Percentiles rank a stretch among this genome's conserved stretches.
Evolutionary conservation across 139 green algal genomes (phyloP).

Genomic region (Parachlorella kessleri): DNA sequence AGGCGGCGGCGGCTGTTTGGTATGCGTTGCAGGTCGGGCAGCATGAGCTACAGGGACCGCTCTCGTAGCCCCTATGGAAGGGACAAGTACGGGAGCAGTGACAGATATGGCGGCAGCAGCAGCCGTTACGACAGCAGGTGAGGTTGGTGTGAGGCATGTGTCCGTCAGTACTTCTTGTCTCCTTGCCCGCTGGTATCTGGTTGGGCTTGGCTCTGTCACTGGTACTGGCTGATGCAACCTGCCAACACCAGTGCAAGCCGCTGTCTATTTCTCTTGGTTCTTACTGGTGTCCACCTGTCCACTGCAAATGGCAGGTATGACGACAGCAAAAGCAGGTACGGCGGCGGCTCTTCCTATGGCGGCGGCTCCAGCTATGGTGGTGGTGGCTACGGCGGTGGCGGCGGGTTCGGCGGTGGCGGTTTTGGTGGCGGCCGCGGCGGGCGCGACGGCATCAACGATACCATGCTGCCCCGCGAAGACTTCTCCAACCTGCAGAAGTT

Average conservation of each 20-base stretch:
- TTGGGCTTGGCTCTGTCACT: too few species aligned
- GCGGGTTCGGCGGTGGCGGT: slow-evolving; percentile 22
- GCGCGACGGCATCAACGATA: slow-evolving; percentile 71
- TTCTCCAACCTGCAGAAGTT: slow-evolving; percentile 85
- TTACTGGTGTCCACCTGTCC: too few species aligned
- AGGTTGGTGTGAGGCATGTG: too few species aligned
- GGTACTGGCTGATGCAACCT: too few species aligned
- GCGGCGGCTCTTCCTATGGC: not conserved
- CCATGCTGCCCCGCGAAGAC: slow-evolving; percentile 65
- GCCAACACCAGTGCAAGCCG: too few species aligned
- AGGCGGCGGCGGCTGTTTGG: not conserved
- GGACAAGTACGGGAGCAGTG: not conserved
- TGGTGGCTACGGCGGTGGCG: slow-evolving; percentile 1
- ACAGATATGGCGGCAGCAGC: slow-evolving; percentile 22
- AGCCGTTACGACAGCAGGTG: not conserved
- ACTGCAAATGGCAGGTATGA: not conserved
- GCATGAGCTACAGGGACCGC: slow-evolving; percentile 30
- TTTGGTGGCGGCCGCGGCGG: slow-evolving; percentile 32
- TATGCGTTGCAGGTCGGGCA: not conserved
- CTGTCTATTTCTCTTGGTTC: too few species aligned
- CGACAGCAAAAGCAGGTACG: not conserved
- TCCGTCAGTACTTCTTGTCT: too few species aligned
- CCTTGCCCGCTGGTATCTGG: too few species aligned
- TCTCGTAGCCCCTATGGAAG: slow-evolving; percentile 11
- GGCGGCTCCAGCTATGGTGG: not conserved